Evolutionary conservation across 1,284 basidiomycete species (phyloP), one percentile per base, ranked within the genome.

Genomic region (Anthracocystis walkeri): DNA sequence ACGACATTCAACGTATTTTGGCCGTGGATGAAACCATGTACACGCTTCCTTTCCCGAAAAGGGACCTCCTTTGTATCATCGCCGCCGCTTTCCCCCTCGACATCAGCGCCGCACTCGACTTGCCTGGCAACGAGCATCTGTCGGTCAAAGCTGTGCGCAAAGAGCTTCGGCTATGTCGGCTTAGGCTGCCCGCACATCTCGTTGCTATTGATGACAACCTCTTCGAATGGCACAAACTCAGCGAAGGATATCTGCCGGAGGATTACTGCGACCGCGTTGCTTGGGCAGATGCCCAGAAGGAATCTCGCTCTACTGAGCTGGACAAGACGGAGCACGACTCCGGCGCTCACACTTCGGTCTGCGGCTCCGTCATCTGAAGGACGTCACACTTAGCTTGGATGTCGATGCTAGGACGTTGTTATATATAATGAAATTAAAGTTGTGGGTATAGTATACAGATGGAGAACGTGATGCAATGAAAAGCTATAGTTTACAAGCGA

Each of bases 391-490:
- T 8, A 12, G 2, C 7, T 8, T 33, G 33, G 11, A 2, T 33
- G 33, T 33, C 33, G 6, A 33, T 33, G 2, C 2, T 33, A 33
- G n/a, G n/a, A n/a, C n/a, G n/a, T n/a, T n/a, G n/a, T n/a, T 33
- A 2, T 33, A 33, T 33, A 2, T 12, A 33, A 33, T 33, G 33
- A 5, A 10, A 33, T 33, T 7, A 10, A n/a, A 33, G 33, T 33
- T 33, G 11, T 33, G 33, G 33, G 2, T 20, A 27, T 62, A 58
- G 55, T 61, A 48, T 67, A 61, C 65, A 61, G 50, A 61, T 59
- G 56, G 18, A 31, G 44, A n/a, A 38, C 33, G 29, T 21, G 14
- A 23, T 44, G 49, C 42, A 42, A 42, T 45, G n/a, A 20, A 27
- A 40, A 18, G 42, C 6, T 18, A 18, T 53, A 53, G 23, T 27